Evolutionary conservation across 176 grass and related monocot species (phyloP), one percentile per base, ranked within the genome.

Genomic region (Hyparrhenia diplandra): DNA sequence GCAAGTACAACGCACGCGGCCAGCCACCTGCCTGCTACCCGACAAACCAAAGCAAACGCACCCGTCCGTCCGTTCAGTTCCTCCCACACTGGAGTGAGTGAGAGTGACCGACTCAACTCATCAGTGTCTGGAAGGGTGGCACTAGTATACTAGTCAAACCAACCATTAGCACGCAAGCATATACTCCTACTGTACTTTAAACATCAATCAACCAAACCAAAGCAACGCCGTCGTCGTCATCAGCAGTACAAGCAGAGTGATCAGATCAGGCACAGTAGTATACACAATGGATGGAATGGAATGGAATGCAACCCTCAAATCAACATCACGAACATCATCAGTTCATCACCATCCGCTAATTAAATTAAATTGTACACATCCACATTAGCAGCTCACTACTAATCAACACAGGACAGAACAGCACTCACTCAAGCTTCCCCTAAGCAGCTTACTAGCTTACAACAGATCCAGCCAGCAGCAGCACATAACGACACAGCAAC

Each of bases 331-430:
- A 79, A 79, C 63, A 24, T 18, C 63, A 57, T 32, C 72, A 32
- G n/a, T n/a, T n/a, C n/a, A n/a, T n/a, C n/a, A n/a, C 6, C 73
- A 69, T 68, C 73, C 39, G 29, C 75, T 55, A 62, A 79, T 67
- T 31, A 10, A 47, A 47, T 47, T 17, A 6, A 66, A 69, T 84
- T 88, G 69, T 80, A 62, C 81, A 84, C 35, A 84, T 62, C 69
- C 75, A 75, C 69, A 88, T 32, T 68, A 52, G 82, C 39, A 64
- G 49, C 40, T 11, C 28, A 64, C 29, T 72, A 41, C 71, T 45
- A 69, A 64, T 11, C 34, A 5, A 74, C 17, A 42, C 31, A 62
- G 40, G n/a, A n/a, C n/a, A n/a, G n/a, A 30, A 29, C 28, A 37
- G 1, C 64, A 78, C 8, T 16, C 37, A 9, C 13, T 10, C 36